phyloP scores from a whole-genome alignment of 345 rosid species.

The Hibiscus mutabilis region DNA sequence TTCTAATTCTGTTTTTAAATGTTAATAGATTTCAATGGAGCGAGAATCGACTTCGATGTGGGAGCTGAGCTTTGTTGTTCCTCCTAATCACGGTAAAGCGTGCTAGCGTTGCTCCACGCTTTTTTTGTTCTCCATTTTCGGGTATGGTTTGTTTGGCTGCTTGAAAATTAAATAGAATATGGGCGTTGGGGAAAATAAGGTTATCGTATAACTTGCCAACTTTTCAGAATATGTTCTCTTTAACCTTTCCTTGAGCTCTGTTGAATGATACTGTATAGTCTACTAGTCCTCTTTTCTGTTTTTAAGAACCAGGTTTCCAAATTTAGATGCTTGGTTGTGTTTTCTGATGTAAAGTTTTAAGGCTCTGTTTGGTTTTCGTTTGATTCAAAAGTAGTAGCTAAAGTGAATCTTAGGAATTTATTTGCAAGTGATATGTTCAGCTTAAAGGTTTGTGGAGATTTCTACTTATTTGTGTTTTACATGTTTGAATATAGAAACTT shows the following conservation, averaged over 20 bases:
- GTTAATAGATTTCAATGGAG: conserved; percentile 62
- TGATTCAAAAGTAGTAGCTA: neutral
- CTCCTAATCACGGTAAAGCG: conserved; percentile 81
- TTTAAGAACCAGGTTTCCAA: neutral
- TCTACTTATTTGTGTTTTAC: neutral
- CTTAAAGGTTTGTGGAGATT: neutral
- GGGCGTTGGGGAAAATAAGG: neutral
- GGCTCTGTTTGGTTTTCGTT: neutral
- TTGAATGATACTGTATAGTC: neutral
- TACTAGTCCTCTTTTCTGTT: neutral
- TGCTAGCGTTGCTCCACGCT: neutral
- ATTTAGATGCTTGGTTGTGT: neutral
- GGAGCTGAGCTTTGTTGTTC: conserved; percentile 90
- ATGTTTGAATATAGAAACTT: conserved; percentile 48
- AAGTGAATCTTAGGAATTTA: neutral
- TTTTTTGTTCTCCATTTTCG: neutral
- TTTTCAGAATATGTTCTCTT: too few relatives aligned
- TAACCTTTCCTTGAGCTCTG: too few relatives aligned
- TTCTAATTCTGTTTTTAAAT: neutral
- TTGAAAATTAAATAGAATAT: conserved; percentile 5
- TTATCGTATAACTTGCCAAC: too few relatives aligned
- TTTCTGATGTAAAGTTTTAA: neutral
- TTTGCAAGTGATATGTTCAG: neutral
- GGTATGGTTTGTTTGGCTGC: conserved; percentile 1
- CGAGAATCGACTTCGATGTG: conserved; percentile 92